Evolutionary conservation across 1,139 yeast genomes (phyloP).

Genomic region (Blastobotrys arbuscula): DNA sequence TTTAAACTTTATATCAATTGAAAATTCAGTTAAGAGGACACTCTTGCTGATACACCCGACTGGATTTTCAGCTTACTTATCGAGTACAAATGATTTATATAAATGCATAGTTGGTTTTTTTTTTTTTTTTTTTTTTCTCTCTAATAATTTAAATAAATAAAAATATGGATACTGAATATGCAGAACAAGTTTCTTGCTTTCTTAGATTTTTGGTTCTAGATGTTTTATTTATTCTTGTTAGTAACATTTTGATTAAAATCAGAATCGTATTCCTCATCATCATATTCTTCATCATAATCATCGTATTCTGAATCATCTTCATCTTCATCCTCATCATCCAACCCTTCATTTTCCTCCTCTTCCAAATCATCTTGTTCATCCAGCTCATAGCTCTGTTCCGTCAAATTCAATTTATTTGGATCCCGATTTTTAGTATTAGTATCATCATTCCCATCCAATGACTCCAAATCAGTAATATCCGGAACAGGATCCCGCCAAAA

Average conservation of each 20-base stretch:
- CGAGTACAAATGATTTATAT: no score
- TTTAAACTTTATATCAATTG: no score
- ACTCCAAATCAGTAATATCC: conserved; percentile 53
- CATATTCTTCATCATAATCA: neutral
- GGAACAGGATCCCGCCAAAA: conserved; percentile 85
- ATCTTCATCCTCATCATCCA: conserved; percentile 2
- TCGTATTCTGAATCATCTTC: conserved; percentile 1
- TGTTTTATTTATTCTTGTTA: no score
- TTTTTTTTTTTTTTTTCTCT: no score
- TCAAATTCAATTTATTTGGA: conserved; percentile 26
- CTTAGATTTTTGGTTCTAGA: no score
- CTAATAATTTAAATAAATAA: no score
- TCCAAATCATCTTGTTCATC: conserved; percentile 32
- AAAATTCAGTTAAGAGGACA: no score
- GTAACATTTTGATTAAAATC: neutral
- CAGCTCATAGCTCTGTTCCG: conserved; percentile 33
- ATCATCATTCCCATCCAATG: conserved; percentile 29
- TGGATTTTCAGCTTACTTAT: no score
- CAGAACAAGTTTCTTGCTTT: no score
- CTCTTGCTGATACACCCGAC: no score
- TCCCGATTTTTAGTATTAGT: conserved; percentile 18
- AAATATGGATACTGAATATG: no score
- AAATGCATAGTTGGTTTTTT: no score
- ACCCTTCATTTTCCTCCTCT: conserved; percentile 9
- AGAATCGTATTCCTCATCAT: conserved; percentile 28